These are phyloP conservation scores for Anacardium occidentale DNA, from an alignment of 345 rosid genomes.

Conservation along the genomic window DNA sequence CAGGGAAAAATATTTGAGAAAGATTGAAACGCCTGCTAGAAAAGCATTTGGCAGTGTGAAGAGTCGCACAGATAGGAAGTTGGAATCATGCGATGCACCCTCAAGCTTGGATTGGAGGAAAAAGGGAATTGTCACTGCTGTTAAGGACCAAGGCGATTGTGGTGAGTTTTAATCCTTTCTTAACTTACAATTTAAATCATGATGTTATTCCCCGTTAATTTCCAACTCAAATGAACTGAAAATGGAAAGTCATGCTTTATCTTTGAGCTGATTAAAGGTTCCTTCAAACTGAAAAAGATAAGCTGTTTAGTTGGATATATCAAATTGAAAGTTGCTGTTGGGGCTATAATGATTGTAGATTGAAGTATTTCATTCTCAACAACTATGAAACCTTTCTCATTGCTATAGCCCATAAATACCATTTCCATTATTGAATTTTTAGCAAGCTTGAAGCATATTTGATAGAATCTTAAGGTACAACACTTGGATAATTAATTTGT, in stretches of 20 bases:
- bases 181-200: background rate
- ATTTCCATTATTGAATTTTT: background rate
- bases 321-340: background rate
- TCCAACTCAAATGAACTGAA: background rate
- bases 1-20: conserved; percentile 34
- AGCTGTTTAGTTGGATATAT: too few relatives aligned
- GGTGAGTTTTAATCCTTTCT: conserved; percentile 33
- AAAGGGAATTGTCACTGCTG: conserved; percentile 47
- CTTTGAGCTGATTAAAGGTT: too few relatives aligned
- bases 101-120: conserved; percentile 70
- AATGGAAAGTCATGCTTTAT: background rate
- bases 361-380: background rate
- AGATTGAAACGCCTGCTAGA: conserved; percentile 42
- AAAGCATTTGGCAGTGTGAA: conserved; percentile 18
- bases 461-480: background rate
- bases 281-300: too few relatives aligned
- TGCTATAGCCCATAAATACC: background rate
- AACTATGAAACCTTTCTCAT: background rate
- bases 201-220: background rate
- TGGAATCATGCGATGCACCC: conserved; percentile 47
- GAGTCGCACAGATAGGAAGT: conserved; percentile 16
- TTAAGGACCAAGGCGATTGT: conserved; percentile 60
- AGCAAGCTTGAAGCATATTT: background rate
- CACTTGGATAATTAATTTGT: background rate
- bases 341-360: background rate